Conservation (phyloP, 2,329 filamentous ascomycete species). For the Xylariaceae sp. region DNA sequence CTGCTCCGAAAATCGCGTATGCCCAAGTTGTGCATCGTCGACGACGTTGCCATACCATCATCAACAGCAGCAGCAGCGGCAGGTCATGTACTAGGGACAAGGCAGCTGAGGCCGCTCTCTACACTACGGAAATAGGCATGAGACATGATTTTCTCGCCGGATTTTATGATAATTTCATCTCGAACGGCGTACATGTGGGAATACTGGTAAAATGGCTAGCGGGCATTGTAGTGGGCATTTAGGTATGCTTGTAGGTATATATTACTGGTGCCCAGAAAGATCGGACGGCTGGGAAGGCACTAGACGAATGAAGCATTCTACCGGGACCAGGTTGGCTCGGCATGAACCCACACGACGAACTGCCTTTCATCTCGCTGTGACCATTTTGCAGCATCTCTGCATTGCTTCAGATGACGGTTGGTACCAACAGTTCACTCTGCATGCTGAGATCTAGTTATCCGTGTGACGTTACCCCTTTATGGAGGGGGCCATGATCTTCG, state of each 20-base stretch:
- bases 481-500: no score
- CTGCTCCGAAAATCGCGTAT: conserved; percentile 41
- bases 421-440: background rate
- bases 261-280: conserved; percentile 27
- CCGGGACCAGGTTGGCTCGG: conserved; percentile 17
- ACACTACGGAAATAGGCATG: conserved; percentile 12
- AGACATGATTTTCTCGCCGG: conserved; percentile 23
- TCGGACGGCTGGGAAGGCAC: conserved; percentile 23
- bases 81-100: conserved; percentile 25
- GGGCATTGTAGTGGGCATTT: conserved; percentile 22
- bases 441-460: conserved; percentile 59
- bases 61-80: conserved; percentile 22
- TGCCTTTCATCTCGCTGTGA: background rate
- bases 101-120: conserved; percentile 9
- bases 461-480: no score
- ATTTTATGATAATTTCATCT: conserved; percentile 26
- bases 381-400: conserved; percentile 1
- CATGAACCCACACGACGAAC: conserved; percentile 3
- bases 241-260: conserved; percentile 30
- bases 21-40: conserved; percentile 38
- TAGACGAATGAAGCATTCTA: conserved; percentile 23
- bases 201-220: conserved; percentile 26
- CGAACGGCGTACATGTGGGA: conserved; percentile 23
- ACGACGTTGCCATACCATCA: conserved; percentile 31
- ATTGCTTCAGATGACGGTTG: background rate